Conservation (phyloP, 495 filamentous ascomycete genomes). For the Penicillium atrosanguineum region DNA sequence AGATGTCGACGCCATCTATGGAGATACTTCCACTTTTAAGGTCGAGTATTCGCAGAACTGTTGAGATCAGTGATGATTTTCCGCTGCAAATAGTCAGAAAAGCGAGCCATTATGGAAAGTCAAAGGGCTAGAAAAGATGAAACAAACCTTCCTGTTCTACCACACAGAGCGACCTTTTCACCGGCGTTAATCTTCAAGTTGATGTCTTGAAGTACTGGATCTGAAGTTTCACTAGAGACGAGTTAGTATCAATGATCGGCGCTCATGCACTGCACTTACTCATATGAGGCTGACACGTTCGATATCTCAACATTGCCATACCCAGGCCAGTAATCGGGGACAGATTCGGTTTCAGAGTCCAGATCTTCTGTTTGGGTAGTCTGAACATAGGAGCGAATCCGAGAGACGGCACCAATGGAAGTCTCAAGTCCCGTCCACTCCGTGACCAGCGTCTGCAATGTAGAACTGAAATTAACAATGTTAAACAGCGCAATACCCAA, state of each 20-base stretch:
- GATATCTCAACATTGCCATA: slow-evolving; percentile 19
- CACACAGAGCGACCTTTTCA: slow-evolving; percentile 46
- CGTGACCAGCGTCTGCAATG: slow-evolving; percentile 20
- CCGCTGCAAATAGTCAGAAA: slow-evolving; percentile 24
- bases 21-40: slow-evolving; percentile 32
- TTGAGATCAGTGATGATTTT: slow-evolving; percentile 40
- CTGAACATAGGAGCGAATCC: slow-evolving; percentile 21
- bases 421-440: slow-evolving; percentile 30
- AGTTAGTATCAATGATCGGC: neutral
- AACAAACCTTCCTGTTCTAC: slow-evolving; percentile 42
- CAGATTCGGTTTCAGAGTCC: slow-evolving; percentile 12
- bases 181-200: slow-evolving; percentile 22
- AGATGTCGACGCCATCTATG: slow-evolving; percentile 48
- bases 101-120: neutral
- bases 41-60: slow-evolving; percentile 40
- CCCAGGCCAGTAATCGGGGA: slow-evolving; percentile 21
- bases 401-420: slow-evolving; percentile 30
- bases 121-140: too few species aligned
- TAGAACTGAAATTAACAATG: slow-evolving; percentile 30
- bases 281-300: slow-evolving; percentile 26
- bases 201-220: slow-evolving; percentile 12
- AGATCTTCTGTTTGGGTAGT: slow-evolving; percentile 18
- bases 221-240: slow-evolving; percentile 16
- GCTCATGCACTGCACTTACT: slow-evolving; percentile 10
- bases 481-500: slow-evolving; percentile 32